Percentiles rank a stretch among this genome's conserved stretches.
Conservation (phyloP, 306 rosid genomes). For the Glycine soja region DNA sequence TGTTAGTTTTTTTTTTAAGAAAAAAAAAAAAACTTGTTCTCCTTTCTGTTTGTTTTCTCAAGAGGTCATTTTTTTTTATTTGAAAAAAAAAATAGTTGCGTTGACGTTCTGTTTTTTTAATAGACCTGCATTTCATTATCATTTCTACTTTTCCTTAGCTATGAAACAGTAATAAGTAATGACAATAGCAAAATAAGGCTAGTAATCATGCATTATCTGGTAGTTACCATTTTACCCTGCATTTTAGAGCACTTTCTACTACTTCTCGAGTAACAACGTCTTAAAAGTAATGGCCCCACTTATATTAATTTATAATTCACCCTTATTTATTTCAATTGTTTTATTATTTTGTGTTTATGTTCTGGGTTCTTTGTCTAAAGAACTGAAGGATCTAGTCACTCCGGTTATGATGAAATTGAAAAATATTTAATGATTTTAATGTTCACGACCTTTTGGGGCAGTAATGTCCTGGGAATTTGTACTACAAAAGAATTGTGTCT, state of each 20-base stretch:
- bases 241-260: conserved; percentile 21
- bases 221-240: conserved; percentile 24
- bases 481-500: background rate
- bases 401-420: background rate
- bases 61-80: conserved; percentile 7
- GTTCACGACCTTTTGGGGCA: background rate
- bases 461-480: conserved; percentile 19
- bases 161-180: background rate
- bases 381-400: too few relatives aligned
- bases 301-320: background rate
- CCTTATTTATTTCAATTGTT: too few relatives aligned
- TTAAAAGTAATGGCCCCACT: conserved; percentile 2
- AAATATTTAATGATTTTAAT: conserved; percentile 15
- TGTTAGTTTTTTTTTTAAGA: conserved; percentile 1
- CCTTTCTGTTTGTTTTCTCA: conserved; percentile 27
- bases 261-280: conserved; percentile 31
- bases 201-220: conserved; percentile 7
- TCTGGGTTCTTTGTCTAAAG: too few relatives aligned
- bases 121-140: background rate
- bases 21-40: background rate
- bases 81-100: background rate
- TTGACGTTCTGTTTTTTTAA: conserved; percentile 1
- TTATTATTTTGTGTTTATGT: too few relatives aligned
- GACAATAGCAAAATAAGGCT: background rate
- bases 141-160: background rate